These are phyloP conservation scores for Tremellales sp. DNA, from an alignment of 1,284 basidiomycete species.

Conservation along the genomic window DNA sequence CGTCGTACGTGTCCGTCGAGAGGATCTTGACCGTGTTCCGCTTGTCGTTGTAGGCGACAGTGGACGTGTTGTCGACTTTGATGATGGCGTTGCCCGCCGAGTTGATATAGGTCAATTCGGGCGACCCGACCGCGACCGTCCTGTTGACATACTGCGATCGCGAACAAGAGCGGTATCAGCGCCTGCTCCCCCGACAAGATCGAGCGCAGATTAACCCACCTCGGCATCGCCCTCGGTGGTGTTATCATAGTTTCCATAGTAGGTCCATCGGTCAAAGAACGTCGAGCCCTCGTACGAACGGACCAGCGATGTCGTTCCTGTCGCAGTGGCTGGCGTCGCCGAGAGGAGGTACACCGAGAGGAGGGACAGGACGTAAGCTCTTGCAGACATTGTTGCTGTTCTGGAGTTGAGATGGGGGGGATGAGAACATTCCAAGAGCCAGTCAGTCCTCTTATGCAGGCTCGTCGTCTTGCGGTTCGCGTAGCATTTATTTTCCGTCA, in stretches of 20 bases:
- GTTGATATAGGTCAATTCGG: slow-evolving; percentile 61
- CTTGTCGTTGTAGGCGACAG: slow-evolving; percentile 57
- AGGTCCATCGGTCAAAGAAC: slow-evolving; percentile 22
- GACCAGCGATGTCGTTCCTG: slow-evolving; percentile 12
- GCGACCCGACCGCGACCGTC: slow-evolving; percentile 51
- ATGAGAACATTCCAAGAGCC: no score
- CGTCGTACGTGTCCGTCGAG: slow-evolving; percentile 56
- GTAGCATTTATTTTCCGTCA: no score
- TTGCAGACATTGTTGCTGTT: no score
- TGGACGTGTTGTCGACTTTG: slow-evolving; percentile 38
- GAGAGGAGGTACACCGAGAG: no score
- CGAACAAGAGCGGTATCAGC: background rate
- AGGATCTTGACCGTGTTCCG: slow-evolving; percentile 66
- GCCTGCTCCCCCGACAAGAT: background rate
- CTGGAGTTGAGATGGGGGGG: no score
- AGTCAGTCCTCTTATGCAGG: no score
- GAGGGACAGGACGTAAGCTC: no score
- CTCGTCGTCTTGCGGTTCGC: no score
- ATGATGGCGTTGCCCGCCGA: slow-evolving; percentile 64
- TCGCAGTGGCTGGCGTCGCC: no score
- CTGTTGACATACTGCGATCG: slow-evolving; percentile 53
- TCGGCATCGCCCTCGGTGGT: slow-evolving; percentile 20
- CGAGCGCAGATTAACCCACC: slow-evolving; percentile 9
- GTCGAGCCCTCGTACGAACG: slow-evolving; percentile 14
- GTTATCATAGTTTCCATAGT: slow-evolving; percentile 11